A percentile compares a stretch with the other conserved stretches of the same genome.
These are phyloP conservation scores for Eucalyptus guilfoylei DNA, from an alignment of 345 rosid genomes.

Conservation along the genomic window DNA sequence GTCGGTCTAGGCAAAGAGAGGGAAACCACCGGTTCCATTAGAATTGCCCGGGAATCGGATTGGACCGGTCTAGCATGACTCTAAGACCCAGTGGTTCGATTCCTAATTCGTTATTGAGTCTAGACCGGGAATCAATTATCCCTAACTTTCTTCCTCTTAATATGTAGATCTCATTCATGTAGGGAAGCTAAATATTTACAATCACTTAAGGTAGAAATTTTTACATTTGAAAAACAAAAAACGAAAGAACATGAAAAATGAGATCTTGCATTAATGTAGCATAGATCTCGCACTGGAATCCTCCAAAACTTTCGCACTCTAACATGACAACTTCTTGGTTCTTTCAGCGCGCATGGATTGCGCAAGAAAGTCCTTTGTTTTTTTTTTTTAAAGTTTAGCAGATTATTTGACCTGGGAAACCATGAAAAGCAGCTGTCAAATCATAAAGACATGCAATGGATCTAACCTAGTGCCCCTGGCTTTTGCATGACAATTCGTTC, in stretches of 20 bases:
- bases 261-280: not conserved
- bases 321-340: not conserved
- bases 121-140: fast-evolving
- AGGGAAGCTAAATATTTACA: not conserved
- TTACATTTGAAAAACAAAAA: not conserved
- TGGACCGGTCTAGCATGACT: not conserved
- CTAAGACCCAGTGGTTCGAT: not conserved
- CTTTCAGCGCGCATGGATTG: not conserved
- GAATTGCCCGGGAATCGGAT: no score
- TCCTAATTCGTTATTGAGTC: fast-evolving
- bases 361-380: not conserved
- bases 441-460: not conserved
- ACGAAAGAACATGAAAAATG: not conserved
- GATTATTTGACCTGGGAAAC: not conserved
- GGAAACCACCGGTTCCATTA: not conserved
- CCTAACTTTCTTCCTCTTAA: not conserved
- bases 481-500: not conserved
- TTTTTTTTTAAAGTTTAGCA: not conserved
- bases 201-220: not conserved
- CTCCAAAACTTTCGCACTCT: not conserved
- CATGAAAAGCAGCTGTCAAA: not conserved
- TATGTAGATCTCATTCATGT: not conserved
- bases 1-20: not conserved
- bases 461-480: not conserved
- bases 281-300: not conserved